Evolutionary conservation across 495 filamentous ascomycete genomes (phyloP), one percentile per base, ranked within the genome.

Genomic region (Coniosporium apollinis): DNA sequence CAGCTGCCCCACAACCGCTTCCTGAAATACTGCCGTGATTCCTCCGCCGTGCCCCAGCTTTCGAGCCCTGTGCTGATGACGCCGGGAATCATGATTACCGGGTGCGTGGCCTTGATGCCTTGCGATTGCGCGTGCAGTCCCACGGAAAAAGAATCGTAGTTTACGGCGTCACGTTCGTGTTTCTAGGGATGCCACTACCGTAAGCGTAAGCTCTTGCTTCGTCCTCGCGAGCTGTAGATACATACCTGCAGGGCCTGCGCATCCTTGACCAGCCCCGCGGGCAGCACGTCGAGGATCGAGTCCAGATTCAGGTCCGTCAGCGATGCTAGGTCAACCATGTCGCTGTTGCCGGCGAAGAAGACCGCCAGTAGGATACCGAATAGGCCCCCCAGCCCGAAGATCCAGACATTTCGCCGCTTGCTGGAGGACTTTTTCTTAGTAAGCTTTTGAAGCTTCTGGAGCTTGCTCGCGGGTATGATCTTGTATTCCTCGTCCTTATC

Each of bases 21-120:
- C 34, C 89, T 69, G 55, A 96, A 97, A 53, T 94, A 97, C 34
- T 76, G 83, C 5, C 81, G 67, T 13, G 84, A 92, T 22, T 57
- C 56, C 43, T 76, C 72, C 9, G 74, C 74, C 0, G 86, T 94
- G 14, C 91, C 84, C 89, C 89, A 97, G 42, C 80, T 89, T 59
- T 97, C 89, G 5, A 97, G 64, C 4, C 91, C 91, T 0, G 89
- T 97, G 2, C 89, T 96, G 42, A 96, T 96, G 5, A 96, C 91
- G 0, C 89, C 89, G 6, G 89, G 89, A 28, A 96, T 75, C 86
- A 97, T 93, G 43, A 97, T 76, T 30, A 96, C 77, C 6, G 89
- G 85, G 50, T 94, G 82, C 37, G 77, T 66, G 5, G 78, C 86
- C n/a, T 62, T 47, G 11, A 96, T 58, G 3, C 89, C 89, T 56